A percentile compares a stretch with the other conserved stretches of the same genome.
Evolutionary conservation across 371 early-diverging fungal species (phyloP).

Genomic region (Lichtheimia ornata): DNA sequence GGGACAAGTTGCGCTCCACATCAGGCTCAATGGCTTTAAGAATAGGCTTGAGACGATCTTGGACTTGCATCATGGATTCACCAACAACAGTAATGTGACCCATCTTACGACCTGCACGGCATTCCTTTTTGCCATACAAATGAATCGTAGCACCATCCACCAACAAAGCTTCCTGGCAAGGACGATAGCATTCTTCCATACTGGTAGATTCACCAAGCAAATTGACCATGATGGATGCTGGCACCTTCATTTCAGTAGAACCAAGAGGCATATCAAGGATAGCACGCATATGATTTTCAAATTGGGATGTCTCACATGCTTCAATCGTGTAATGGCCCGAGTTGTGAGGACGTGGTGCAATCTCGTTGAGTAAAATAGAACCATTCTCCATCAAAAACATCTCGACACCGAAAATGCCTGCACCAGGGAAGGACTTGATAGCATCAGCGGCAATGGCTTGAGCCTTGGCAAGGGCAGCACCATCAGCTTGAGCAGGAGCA

Average conservation of each 20-base stretch:
- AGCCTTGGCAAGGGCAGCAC: constrained; percentile 68
- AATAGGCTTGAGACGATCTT: constrained; percentile 62
- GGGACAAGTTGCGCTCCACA: constrained; percentile 42
- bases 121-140: constrained; percentile 90
- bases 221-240: constrained; percentile 92
- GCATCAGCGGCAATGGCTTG: constrained; percentile 82
- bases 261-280: constrained; percentile 93
- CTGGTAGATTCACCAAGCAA: constrained; percentile 75
- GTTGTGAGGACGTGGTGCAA: constrained; percentile 98
- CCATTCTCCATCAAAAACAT: constrained; percentile 91
- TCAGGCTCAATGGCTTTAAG: constrained; percentile 63
- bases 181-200: constrained; percentile 62
- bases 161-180: constrained; percentile 69
- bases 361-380: constrained; percentile 87
- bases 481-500: constrained; percentile 94
- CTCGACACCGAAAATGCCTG: constrained; percentile 96
- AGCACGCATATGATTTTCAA: constrained; percentile 95
- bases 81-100: constrained; percentile 95
- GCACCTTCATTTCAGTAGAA: constrained; percentile 85
- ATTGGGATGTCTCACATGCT: constrained; percentile 95
- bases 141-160: constrained; percentile 90
- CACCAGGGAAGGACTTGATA: constrained; percentile 78
- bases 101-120: constrained; percentile 92
- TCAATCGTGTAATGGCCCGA: constrained; percentile 98
- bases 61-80: constrained; percentile 75